Conservation (phyloP, 2,329 filamentous ascomycete genomes). For the Sporothrix brunneoviolacea region DNA sequence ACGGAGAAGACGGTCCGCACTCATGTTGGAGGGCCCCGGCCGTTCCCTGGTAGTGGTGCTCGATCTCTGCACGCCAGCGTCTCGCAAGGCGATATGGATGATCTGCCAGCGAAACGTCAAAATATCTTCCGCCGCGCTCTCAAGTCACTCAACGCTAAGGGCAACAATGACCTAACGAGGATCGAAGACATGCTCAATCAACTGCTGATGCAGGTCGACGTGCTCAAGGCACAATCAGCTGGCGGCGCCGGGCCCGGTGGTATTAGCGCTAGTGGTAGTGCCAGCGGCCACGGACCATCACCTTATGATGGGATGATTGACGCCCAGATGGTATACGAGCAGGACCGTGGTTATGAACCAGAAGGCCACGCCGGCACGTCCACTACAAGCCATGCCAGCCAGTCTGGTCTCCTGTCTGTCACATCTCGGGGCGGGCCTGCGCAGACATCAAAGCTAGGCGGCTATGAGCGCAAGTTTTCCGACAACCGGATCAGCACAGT, state of each 20-base stretch:
- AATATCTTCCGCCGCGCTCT: constrained; percentile 93
- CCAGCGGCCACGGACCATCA: constrained; percentile 45
- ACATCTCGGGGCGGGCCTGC: constrained; percentile 36
- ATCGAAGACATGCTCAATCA: constrained; percentile 92
- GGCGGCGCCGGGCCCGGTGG: constrained; percentile 21
- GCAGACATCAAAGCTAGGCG: constrained; percentile 35
- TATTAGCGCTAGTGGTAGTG: constrained; percentile 21
- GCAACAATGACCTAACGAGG: constrained; percentile 76
- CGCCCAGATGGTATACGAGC: constrained; percentile 56
- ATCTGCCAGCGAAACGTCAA: constrained; percentile 68
- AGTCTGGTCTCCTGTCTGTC: constrained; percentile 69
- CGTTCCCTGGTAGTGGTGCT: constrained; percentile 59
- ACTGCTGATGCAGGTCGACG: constrained; percentile 85
- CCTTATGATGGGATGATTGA: constrained; percentile 64
- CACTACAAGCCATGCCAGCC: constrained; percentile 62
- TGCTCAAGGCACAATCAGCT: constrained; percentile 58
- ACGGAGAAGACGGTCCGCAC: constrained; percentile 80
- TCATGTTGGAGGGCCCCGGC: constrained; percentile 77
- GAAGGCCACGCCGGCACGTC: constrained; percentile 73
- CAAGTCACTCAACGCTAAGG: constrained; percentile 81
- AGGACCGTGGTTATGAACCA: constrained; percentile 72
- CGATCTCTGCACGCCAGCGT: constrained; percentile 50
- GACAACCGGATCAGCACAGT: constrained; percentile 88
- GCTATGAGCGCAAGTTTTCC: constrained; percentile 51
- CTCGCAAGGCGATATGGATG: constrained; percentile 52